phyloP scores from a whole-genome alignment of 208 protist species.

The Trichomonas tenax region DNA sequence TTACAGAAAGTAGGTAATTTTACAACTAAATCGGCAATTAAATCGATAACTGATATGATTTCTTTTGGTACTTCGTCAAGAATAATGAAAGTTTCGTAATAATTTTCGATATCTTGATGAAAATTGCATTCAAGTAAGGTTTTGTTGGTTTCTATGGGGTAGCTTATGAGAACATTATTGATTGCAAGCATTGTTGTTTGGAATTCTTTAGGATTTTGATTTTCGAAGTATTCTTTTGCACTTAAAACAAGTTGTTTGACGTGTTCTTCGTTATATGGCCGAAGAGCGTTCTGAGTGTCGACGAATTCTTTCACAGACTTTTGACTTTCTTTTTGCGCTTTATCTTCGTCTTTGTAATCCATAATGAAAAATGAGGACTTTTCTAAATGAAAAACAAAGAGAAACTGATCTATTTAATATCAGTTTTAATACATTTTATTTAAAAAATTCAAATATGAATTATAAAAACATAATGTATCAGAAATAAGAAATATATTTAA shows the following conservation, averaged over 20 bases:
- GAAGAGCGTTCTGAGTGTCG: not conserved
- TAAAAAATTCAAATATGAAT: too few species aligned
- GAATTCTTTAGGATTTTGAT: not conserved
- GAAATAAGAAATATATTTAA: too few species aligned
- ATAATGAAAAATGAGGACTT: not conserved
- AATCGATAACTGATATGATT: not conserved
- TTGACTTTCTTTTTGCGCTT: not conserved
- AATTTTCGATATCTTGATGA: not conserved
- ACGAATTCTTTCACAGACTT: not conserved
- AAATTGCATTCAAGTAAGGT: not conserved
- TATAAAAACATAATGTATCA: too few species aligned
- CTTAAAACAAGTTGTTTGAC: not conserved
- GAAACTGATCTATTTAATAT: too few species aligned
- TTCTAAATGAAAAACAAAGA: too few species aligned
- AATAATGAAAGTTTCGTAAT: not conserved
- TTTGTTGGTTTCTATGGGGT: not conserved
- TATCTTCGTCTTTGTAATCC: not conserved
- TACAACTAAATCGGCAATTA: not conserved
- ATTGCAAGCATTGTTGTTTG: not conserved
- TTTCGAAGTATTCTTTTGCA: not conserved
- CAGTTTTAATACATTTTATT: too few species aligned
- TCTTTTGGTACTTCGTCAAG: not conserved
- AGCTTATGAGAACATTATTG: not conserved
- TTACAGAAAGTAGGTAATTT: not conserved
- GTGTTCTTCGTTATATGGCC: not conserved